Evolutionary conservation across 305 asterid genomes (phyloP), one percentile per base, ranked within the genome.

Genomic region (Galium porrigens): DNA sequence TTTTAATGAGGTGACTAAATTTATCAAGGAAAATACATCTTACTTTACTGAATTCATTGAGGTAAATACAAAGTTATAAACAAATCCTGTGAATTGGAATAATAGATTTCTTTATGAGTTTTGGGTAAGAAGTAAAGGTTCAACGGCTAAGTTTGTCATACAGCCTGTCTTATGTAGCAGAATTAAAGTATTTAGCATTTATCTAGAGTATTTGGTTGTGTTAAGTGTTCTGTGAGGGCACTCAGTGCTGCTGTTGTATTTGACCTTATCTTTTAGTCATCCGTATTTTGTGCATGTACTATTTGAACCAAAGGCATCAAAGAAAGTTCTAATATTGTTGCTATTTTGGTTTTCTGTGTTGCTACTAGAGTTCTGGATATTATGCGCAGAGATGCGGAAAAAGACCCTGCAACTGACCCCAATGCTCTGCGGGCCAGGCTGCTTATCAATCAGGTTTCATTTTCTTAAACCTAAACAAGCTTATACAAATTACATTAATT

Each of bases 341-440:
- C 57, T 1, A 11, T 65, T 61, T 29, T 58, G n/a, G 11, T 18
- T 7, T 59, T 65, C 58, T 64, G 70, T 68, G 58, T 67, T 78
- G 76, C 76, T 44, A 63, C 42, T 68, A 89, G 98, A 81, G 98
- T 92, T 78, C 94, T 84, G 69, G 95, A 84, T 48, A 89, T 85
- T 63, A 89, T 89, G 95, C 84, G 76, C 83, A 76, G 72, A 51
- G 96, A 92, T 80, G 90, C 95, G 30, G 87, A 75, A 32, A 74
- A 73, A 53, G 96, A 87, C 73, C 97, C 97, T 48, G 87, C 73
- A 56, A 71, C 49, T 69, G 81, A 87, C 77, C 88, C 86, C 37
- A 76, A 83, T 73, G 95, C 63, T 27, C 63, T 10, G 72, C 86
- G 66, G 52, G 99, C 99, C 59, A 83, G 89, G 73, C 79, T 84